Evolutionary conservation across 768 basidiomycete genomes (phyloP).

Genomic region (Boletus vermiculosoides): DNA sequence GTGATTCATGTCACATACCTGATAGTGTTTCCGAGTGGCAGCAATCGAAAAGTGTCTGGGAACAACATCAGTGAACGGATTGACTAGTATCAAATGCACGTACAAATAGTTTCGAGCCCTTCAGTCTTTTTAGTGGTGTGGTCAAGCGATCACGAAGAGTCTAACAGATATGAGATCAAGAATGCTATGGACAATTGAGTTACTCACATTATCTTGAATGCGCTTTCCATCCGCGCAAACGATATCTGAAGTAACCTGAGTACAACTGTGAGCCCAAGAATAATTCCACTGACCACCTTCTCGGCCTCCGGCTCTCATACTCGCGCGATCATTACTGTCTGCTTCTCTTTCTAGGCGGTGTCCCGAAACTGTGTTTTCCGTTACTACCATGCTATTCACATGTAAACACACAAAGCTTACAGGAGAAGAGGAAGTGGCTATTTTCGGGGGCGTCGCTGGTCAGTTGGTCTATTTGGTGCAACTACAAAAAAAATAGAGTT

Average conservation of each 20-base stretch:
- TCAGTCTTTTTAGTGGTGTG: slow-evolving; percentile 14
- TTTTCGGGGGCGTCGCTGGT: slow-evolving; percentile 41
- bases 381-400: background rate
- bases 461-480: slow-evolving; percentile 42
- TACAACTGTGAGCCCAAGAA: background rate
- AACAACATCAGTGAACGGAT: background rate
- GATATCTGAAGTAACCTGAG: slow-evolving; percentile 17
- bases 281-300: slow-evolving; percentile 43
- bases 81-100: background rate
- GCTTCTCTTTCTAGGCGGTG: slow-evolving; percentile 24
- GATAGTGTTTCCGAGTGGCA: slow-evolving; percentile 31
- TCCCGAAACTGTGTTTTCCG: slow-evolving; percentile 15
- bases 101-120: slow-evolving; percentile 24
- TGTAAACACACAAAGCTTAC: slow-evolving; percentile 30
- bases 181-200: background rate
- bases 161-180: slow-evolving; percentile 9
- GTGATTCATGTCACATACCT: slow-evolving; percentile 11
- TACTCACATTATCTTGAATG: slow-evolving; percentile 25
- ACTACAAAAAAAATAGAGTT: slow-evolving; percentile 16
- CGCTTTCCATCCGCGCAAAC: slow-evolving; percentile 16
- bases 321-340: slow-evolving; percentile 25
- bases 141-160: slow-evolving; percentile 22
- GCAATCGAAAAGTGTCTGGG: slow-evolving; percentile 29
- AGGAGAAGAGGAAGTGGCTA: slow-evolving; percentile 56
- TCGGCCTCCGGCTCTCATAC: slow-evolving; percentile 43